Base-by-base conservation (phyloP, 768 basidiomycete genomes). In the Tricholoma hemisulphureum region DNA sequence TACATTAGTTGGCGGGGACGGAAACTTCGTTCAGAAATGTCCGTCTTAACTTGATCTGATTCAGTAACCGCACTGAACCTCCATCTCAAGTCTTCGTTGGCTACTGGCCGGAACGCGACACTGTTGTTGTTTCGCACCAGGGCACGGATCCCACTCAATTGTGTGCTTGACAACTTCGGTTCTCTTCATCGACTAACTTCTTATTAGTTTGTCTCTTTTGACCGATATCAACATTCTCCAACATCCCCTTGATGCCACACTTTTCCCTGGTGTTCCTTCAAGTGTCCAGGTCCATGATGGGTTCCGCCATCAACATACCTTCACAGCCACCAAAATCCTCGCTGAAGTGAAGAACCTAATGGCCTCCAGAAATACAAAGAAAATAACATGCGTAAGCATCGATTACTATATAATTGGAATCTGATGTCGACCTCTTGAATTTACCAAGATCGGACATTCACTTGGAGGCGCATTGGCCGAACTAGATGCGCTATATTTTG, bases 111-210 rank as follows among this genome's bases (percentile, higher is more conserved):
- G 59, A 71, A 6, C 69, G 79, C 58, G 73, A 78, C 55, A 73
- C 82, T 2, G 75, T 86, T 34, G 76, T 87, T n/a, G 82, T 86
- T 7, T 80, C 80, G 1, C 85, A 86, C 60, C 75, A 87, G 64
- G 85, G 85, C 14, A 86, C 85, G 5, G 81, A 87, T 58, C 81
- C 84, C 6, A 77, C 71, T 0, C 66, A 81, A 57, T 62, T 87
- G 84, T 85, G 61, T 67, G 77, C 45, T 8, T 55, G 7, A 6
- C 10, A 10, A 53, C 26, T 3, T 18, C 9, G 11, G 2, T 32
- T 1, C 24, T 29, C 41, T 39, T 28, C 16, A 13, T 50, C 31
- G 26, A 26, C 16, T 18, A 24, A 48, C 56, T 6, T 62, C 46
- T 29, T 29, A 16, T 24, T 50, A 83, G 82, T 53, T 41, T 79